phyloP scores from a whole-genome alignment of 164 flowering plant genomes.

The Stephania japonica region DNA sequence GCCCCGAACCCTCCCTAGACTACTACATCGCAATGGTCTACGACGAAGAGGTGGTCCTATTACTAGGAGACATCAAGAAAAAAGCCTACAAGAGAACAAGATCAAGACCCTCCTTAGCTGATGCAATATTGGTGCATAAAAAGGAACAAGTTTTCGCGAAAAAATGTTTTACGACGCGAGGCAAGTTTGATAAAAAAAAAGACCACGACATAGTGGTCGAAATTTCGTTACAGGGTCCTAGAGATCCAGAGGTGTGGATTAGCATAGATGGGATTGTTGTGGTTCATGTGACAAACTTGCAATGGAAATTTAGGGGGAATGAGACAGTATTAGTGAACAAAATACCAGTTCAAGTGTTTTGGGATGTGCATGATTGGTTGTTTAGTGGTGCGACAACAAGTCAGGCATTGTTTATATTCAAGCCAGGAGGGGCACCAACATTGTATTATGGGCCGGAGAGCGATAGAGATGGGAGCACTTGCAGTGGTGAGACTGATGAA shows the following conservation, averaged over 20 bases:
- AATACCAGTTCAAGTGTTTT: conserved; percentile 43
- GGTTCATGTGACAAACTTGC: conserved; percentile 45
- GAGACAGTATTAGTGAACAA: conserved; percentile 38
- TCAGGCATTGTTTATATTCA: conserved; percentile 57
- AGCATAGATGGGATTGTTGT: conserved; percentile 51
- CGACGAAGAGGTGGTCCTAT: conserved; percentile 70
- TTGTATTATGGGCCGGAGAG: background rate
- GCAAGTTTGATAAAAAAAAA: conserved; percentile 49
- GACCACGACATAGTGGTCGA: conserved; percentile 80
- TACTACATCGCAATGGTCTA: conserved; percentile 73
- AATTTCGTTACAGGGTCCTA: conserved; percentile 48
- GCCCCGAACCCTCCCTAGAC: conserved; percentile 66
- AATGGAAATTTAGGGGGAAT: conserved; percentile 75
- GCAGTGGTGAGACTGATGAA: conserved; percentile 15
- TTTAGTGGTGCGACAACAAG: conserved; percentile 34
- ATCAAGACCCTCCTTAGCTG: conserved; percentile 61
- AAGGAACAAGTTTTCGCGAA: conserved; percentile 69
- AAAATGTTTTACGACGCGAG: conserved; percentile 69
- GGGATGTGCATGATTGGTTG: conserved; percentile 81
- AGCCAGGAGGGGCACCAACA: conserved; percentile 27
- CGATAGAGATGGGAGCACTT: conserved; percentile 12
- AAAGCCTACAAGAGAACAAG: conserved; percentile 76
- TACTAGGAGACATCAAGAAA: conserved; percentile 74
- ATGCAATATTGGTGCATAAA: conserved; percentile 50
- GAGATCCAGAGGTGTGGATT: conserved; percentile 74